A percentile compares a stretch with the other conserved stretches of the same genome.
Evolutionary conservation across 257 asterid genomes (phyloP).

Genomic region (Ligustrum vulgare): DNA sequence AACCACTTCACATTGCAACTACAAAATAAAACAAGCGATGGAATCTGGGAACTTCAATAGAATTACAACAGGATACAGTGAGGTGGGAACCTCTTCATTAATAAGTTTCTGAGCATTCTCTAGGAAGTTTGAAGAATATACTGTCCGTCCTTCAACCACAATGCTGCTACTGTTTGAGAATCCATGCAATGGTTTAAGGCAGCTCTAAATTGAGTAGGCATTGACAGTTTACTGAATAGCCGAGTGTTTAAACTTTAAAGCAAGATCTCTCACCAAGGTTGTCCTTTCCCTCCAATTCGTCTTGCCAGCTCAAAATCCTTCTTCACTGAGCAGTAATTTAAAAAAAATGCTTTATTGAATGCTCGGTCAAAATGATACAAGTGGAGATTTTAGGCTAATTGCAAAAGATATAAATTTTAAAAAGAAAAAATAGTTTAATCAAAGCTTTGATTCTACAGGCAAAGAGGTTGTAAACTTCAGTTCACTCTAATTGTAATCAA

Average conservation of each 20-base stretch:
- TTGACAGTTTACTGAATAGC: no score
- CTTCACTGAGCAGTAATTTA: constrained; percentile 61
- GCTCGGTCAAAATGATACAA: background rate
- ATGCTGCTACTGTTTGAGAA: background rate
- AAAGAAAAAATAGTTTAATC: background rate
- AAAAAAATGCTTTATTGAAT: constrained; percentile 7
- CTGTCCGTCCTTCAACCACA: background rate
- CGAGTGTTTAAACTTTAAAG: no score
- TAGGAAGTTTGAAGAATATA: background rate
- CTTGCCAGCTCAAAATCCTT: constrained; percentile 91
- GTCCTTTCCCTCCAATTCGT: constrained; percentile 91
- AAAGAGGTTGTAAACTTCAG: background rate
- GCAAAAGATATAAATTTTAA: background rate
- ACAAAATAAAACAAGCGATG: background rate
- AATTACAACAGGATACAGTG: background rate
- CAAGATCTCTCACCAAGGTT: constrained; percentile 56
- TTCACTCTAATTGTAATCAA: background rate
- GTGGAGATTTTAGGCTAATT: background rate
- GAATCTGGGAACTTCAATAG: background rate
- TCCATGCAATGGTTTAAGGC: background rate
- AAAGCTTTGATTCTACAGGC: background rate
- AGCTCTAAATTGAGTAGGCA: constrained; percentile 19
- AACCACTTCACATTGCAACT: background rate
- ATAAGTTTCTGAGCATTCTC: background rate
- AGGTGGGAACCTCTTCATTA: background rate